Evolutionary conservation across 108 stramenopile species (phyloP).

Genomic region (Conticribra guillardii): DNA sequence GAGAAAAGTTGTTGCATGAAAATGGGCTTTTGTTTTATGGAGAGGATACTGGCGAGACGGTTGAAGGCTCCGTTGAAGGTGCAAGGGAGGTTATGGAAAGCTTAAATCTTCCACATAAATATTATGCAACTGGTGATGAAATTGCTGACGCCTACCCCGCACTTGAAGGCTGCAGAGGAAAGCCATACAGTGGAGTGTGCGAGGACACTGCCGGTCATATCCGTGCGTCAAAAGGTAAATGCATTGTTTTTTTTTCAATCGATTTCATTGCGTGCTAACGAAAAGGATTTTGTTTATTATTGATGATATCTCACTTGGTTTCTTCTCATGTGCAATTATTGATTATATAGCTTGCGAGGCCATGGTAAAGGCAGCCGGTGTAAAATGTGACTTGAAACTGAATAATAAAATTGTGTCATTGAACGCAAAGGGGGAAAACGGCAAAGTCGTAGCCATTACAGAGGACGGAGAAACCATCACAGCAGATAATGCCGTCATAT

Average conservation of each 20-base stretch:
- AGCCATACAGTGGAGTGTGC: conserved; percentile 51
- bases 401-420: conserved; percentile 44
- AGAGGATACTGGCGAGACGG: conserved; percentile 52
- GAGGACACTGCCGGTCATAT: conserved; percentile 54
- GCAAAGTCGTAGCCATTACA: conserved; percentile 26
- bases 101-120: conserved; percentile 31
- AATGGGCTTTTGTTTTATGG: conserved; percentile 52
- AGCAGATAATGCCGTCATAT: conserved; percentile 39
- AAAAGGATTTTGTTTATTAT: too few relatives aligned
- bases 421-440: conserved; percentile 12
- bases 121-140: conserved; percentile 39
- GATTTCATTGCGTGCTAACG: neutral
- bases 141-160: conserved; percentile 41
- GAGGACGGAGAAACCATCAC: conserved; percentile 40
- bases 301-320: too few relatives aligned
- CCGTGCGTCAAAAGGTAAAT: conserved; percentile 33
- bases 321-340: too few relatives aligned
- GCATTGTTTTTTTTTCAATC: neutral
- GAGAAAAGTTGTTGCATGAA: conserved; percentile 30
- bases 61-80: conserved; percentile 46
- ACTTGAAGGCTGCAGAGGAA: conserved; percentile 38
- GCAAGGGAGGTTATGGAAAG: conserved; percentile 47
- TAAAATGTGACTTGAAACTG: conserved; percentile 34
- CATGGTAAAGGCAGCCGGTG: conserved; percentile 43
- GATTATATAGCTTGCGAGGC: conserved; percentile 33